Evolutionary conservation across 306 rosid genomes (phyloP).

Genomic region (Rosa rugosa): DNA sequence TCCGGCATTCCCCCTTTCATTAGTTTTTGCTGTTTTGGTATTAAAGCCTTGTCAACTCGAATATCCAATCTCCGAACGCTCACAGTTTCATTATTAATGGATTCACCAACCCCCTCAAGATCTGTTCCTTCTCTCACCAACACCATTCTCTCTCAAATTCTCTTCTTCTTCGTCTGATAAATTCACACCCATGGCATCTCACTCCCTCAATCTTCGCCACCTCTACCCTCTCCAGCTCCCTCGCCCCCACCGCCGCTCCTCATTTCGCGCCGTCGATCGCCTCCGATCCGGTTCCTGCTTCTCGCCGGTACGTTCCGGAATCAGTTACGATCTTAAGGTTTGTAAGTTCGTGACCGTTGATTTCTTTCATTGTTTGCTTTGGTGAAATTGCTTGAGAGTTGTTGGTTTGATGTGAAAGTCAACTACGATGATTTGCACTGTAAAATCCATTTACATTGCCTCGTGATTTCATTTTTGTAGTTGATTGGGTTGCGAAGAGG

Average conservation of each 20-base stretch:
- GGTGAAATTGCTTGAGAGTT: neutral
- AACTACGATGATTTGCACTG: neutral
- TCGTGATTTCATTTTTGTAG: conserved; percentile 32
- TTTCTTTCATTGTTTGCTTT: neutral
- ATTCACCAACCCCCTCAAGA: conserved; percentile 28
- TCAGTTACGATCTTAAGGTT: conserved; percentile 24
- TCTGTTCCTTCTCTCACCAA: conserved; percentile 18
- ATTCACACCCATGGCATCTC: conserved; percentile 41
- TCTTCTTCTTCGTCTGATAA: conserved; percentile 20
- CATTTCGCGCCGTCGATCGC: conserved; percentile 4
- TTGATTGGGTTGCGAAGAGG: conserved; percentile 29
- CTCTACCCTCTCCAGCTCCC: conserved; percentile 15
- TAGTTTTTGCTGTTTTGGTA: neutral
- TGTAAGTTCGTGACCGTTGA: neutral
- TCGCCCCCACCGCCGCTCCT: conserved; percentile 23
- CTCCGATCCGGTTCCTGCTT: conserved; percentile 1
- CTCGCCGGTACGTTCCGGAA: neutral
- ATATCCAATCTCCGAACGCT: neutral
- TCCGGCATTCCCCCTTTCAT: neutral
- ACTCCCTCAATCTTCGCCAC: conserved; percentile 30
- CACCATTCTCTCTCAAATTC: neutral
- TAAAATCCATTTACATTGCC: neutral
- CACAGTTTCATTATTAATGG: neutral
- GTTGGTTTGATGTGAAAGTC: neutral
- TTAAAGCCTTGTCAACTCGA: neutral